Evolutionary conservation across 768 basidiomycete species (phyloP), one percentile per base, ranked within the genome.

Genomic region (Xerocomellus intermedius): DNA sequence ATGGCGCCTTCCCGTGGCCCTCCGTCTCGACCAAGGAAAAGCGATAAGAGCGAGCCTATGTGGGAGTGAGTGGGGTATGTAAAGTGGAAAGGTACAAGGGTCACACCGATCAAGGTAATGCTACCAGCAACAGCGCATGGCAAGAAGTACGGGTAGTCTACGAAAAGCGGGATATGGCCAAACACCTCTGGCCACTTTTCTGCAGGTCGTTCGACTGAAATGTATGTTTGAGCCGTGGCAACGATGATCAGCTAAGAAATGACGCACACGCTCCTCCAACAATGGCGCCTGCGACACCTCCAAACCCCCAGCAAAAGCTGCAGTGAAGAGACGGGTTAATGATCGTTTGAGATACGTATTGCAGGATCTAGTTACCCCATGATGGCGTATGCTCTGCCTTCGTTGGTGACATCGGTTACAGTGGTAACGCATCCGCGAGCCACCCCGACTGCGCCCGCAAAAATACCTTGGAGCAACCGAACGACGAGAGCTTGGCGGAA

Each of bases 221-320:
- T 35, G 33, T 50, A 48, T 12, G n/a, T 66, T 55, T 62, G 13
- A 58, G 38, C 9, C 9, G 28, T 19, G 42, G 30, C 8, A 44
- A 48, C 32, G n/a, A 37, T 48, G 26, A 38, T 33, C 30, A 24
- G 36, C 9, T 21, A 42, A 3, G 39, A 52, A 30, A 54, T 8
- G 21, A 77, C 90, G 70, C 60, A 92, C 91, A 86, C 62, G 84
- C 75, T 62, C 91, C 91, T 57, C 91, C 94, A 30, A 95, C 80
- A 49, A 94, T 87, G 43, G 89, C 89, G 42, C 93, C 93, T 43
- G 86, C 82, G 13, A 94, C 91, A 82, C 95, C 97, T 57, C 96
- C 97, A 60, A 98, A 82, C 56, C 94, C 95, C 97, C 96, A 97
- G 61, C 87, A 91, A 70, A 96, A 97, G 12, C 89, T 92, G 53